Conservation (phyloP, 1,139 yeast genomes). For the Candida anutae region DNA sequence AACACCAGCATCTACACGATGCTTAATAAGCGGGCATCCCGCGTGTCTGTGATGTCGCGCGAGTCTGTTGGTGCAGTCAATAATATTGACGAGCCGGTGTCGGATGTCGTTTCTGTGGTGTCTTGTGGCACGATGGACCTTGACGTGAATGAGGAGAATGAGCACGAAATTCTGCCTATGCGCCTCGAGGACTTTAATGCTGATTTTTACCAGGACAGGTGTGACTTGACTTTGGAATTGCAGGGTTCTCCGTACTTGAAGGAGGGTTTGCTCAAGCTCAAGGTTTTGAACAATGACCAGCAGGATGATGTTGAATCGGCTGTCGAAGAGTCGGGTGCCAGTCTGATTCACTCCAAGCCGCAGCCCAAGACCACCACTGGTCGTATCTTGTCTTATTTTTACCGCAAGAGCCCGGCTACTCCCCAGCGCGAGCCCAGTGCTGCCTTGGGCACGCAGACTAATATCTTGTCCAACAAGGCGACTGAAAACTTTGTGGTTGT, state of each 20-base stretch:
- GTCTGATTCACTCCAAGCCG: constrained; percentile 16
- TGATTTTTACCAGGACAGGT: constrained; percentile 40
- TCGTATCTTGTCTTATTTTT: constrained; percentile 20
- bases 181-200: constrained; percentile 32
- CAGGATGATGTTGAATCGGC: constrained; percentile 19
- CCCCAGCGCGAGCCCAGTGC: constrained; percentile 3
- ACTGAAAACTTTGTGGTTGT: constrained; percentile 47
- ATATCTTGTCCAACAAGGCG: constrained; percentile 22
- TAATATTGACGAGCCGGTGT: constrained; percentile 9
- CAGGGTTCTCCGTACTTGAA: constrained; percentile 75
- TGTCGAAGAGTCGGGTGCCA: constrained; percentile 12
- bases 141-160: constrained; percentile 11
- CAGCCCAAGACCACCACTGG: constrained; percentile 8
- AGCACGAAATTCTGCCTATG: constrained; percentile 6
- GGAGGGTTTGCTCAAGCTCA: constrained; percentile 60
- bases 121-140: constrained; percentile 29
- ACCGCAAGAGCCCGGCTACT: constrained; percentile 8
- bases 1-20: constrained; percentile 2
- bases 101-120: constrained; percentile 30
- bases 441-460: constrained; percentile 5
- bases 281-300: constrained; percentile 35
- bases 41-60: constrained; percentile 28
- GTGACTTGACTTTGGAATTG: constrained; percentile 54
- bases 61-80: constrained; percentile 16
- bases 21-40: constrained; percentile 26